phyloP scores from a whole-genome alignment of 1,139 yeast species.

The Suhomyces kunorum region DNA sequence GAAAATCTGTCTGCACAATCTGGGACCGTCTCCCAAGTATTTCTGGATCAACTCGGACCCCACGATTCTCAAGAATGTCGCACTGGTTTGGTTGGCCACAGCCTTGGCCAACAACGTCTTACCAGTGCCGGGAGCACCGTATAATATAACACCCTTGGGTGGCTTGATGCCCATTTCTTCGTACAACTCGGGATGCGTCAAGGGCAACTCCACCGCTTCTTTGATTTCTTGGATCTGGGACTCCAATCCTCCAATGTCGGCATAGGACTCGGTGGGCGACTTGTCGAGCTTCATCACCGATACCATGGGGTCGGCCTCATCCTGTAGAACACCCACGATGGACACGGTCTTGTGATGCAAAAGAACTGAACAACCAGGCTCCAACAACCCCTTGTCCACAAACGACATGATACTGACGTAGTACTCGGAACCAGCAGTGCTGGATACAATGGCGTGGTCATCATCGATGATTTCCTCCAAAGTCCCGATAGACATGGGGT shows the following conservation, averaged over 20 bases:
- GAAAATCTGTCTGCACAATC: slow-evolving; percentile 91
- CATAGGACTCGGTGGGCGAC: slow-evolving; percentile 95
- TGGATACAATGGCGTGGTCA: slow-evolving; percentile 97
- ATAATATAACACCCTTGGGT: slow-evolving; percentile 96
- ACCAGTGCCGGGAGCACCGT: slow-evolving; percentile 99
- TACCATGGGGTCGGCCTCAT: slow-evolving; percentile 97
- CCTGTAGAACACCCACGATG: slow-evolving; percentile 92
- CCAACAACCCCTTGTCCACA: slow-evolving; percentile 93
- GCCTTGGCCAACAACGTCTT: slow-evolving; percentile 96
- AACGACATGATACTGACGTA: slow-evolving; percentile 95
- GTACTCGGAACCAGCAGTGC: slow-evolving; percentile 95
- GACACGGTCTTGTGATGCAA: slow-evolving; percentile 95
- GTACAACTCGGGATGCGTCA: slow-evolving; percentile 95
- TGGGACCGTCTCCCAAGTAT: slow-evolving; percentile 97
- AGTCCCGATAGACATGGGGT: slow-evolving; percentile 96
- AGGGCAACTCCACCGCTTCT: slow-evolving; percentile 95
- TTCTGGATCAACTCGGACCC: slow-evolving; percentile 97
- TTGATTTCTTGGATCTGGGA: slow-evolving; percentile 96
- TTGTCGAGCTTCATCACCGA: slow-evolving; percentile 97
- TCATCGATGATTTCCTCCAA: slow-evolving; percentile 96
- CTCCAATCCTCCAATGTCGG: slow-evolving; percentile 97
- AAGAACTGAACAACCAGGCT: slow-evolving; percentile 97
- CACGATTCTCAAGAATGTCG: slow-evolving; percentile 92
- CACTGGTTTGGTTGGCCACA: slow-evolving; percentile 96
- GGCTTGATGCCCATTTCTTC: slow-evolving; percentile 99